Evolutionary conservation across 2,329 filamentous ascomycete genomes (phyloP).

Genomic region (Hymenoscyphus repandus): DNA sequence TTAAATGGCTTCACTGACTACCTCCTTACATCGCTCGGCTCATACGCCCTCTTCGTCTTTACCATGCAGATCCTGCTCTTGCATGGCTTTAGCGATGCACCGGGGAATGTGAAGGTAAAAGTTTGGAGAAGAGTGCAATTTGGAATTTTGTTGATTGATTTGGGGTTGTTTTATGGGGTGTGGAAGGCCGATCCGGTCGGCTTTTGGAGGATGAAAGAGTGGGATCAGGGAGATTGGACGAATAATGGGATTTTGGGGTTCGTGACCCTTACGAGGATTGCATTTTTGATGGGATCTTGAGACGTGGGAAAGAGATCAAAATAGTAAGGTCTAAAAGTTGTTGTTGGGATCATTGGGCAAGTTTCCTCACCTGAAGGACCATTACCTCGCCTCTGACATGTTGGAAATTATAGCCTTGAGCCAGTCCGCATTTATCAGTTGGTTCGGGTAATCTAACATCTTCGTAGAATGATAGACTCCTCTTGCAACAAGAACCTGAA

Average conservation of each 20-base stretch:
- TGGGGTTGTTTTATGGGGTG: constrained; percentile 10
- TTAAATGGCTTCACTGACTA: constrained; percentile 5
- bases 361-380: no score
- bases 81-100: constrained; percentile 7
- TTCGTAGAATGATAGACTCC: no score
- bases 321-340: no score
- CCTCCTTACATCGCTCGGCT: constrained; percentile 11
- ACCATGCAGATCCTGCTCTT: constrained; percentile 12
- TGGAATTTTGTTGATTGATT: constrained; percentile 11
- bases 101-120: constrained; percentile 1
- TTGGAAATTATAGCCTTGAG: no score
- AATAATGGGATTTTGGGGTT: constrained; percentile 14
- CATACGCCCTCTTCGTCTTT: constrained; percentile 12
- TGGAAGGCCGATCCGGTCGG: constrained; percentile 4
- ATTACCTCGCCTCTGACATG: no score
- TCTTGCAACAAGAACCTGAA: no score
- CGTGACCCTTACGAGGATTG: constrained; percentile 6
- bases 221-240: constrained; percentile 14
- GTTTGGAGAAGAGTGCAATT: constrained; percentile 12
- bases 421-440: no score
- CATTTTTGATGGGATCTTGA: constrained; percentile 12
- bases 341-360: no score
- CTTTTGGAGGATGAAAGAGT: constrained; percentile 4
- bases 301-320: neutral
- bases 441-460: no score